Evolutionary conservation across 2,329 filamentous ascomycete species (phyloP).

Genomic region (Monosporascus sp.): DNA sequence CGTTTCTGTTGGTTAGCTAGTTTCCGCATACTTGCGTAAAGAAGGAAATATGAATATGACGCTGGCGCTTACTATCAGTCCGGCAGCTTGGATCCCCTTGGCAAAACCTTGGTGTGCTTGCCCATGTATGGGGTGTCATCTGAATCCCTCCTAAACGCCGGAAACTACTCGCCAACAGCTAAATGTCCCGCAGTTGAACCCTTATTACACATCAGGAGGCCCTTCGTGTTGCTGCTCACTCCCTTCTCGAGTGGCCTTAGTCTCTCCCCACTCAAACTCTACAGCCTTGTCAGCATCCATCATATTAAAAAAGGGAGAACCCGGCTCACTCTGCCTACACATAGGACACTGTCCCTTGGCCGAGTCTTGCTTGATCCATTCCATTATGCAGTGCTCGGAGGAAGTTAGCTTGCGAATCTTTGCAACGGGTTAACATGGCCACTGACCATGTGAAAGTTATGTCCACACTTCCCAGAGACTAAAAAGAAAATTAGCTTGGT

Average conservation of each 20-base stretch:
- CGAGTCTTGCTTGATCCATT: slow-evolving; percentile 94
- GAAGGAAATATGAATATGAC: neutral
- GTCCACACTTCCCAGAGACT: slow-evolving; percentile 96
- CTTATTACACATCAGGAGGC: neutral
- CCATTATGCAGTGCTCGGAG: slow-evolving; percentile 80
- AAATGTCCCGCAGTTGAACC: neutral
- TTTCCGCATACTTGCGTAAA: neutral
- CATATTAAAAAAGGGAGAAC: neutral
- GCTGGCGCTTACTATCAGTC: neutral
- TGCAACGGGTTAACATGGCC: slow-evolving; percentile 47
- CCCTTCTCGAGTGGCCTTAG: slow-evolving; percentile 2
- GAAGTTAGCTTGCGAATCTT: slow-evolving; percentile 10
- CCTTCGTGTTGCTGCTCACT: slow-evolving; percentile 5
- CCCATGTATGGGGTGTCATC: neutral
- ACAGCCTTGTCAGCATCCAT: slow-evolving; percentile 1
- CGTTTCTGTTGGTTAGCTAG: no score
- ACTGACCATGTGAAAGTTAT: slow-evolving; percentile 93
- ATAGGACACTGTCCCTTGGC: slow-evolving; percentile 94
- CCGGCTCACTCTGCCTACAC: slow-evolving; percentile 79
- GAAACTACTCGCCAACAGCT: neutral
- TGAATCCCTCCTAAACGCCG: neutral
- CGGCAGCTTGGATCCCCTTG: neutral
- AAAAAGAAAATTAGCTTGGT: neutral
- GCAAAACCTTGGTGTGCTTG: no score
- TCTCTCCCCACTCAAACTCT: slow-evolving; percentile 24